Percentiles rank a stretch among this genome's conserved stretches.
Evolutionary conservation across 805 yeast genomes (phyloP).

Genomic region (Metschnikowia chrysomelidarum): DNA sequence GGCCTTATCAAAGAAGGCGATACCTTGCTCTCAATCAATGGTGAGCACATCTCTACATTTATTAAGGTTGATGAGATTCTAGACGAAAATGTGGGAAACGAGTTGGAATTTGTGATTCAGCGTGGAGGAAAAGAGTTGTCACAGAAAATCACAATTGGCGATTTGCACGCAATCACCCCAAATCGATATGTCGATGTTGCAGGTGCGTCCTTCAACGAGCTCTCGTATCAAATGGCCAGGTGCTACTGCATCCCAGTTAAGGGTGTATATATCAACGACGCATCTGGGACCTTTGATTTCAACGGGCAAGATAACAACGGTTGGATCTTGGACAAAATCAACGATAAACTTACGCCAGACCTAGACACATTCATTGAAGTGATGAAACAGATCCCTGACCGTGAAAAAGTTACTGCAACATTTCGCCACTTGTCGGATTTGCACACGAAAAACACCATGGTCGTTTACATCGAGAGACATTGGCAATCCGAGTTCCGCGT

Average conservation of each 20-base stretch:
- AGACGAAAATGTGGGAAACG: slow-evolving; percentile 65
- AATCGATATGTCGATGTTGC: slow-evolving; percentile 74
- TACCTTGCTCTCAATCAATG: slow-evolving; percentile 71
- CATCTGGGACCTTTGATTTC: slow-evolving; percentile 71
- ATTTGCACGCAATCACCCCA: slow-evolving; percentile 82
- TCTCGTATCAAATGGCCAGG: slow-evolving; percentile 88
- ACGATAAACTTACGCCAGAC: slow-evolving; percentile 71
- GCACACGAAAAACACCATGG: slow-evolving; percentile 68
- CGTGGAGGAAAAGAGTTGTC: slow-evolving; percentile 58
- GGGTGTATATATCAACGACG: slow-evolving; percentile 79
- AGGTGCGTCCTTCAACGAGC: slow-evolving; percentile 82
- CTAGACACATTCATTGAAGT: slow-evolving; percentile 75
- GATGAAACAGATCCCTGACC: slow-evolving; percentile 75
- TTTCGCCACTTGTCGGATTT: slow-evolving; percentile 79
- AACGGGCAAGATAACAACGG: slow-evolving; percentile 62
- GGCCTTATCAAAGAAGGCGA: slow-evolving; percentile 79
- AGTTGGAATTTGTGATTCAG: slow-evolving; percentile 49
- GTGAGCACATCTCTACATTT: slow-evolving; percentile 61
- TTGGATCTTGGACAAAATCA: slow-evolving; percentile 78
- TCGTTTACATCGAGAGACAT: slow-evolving; percentile 76
- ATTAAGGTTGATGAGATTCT: slow-evolving; percentile 79
- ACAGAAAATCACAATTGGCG: slow-evolving; percentile 58
- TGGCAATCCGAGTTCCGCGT: slow-evolving; percentile 73
- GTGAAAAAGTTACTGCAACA: slow-evolving; percentile 63
- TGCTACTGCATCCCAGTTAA: slow-evolving; percentile 77